Base-by-base conservation (phyloP, 495 filamentous ascomycete species). In the Penicillium longicatenatum region DNA sequence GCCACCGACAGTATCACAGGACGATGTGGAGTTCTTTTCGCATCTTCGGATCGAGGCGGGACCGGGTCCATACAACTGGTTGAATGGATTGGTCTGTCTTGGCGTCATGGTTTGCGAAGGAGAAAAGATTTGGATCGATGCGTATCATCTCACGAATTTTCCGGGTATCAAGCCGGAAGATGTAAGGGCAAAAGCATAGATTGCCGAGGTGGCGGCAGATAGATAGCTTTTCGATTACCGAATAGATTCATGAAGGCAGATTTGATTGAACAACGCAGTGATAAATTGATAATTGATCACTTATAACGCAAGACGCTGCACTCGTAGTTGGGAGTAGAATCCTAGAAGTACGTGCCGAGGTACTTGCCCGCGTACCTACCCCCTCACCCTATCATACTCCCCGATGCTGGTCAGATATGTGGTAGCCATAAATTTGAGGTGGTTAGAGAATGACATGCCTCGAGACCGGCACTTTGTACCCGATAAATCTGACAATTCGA, bases 81-180 rank as follows among this genome's bases (percentile, higher is more conserved):
- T 72, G 48, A 70, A 74, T 59, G 69, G 67, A 20, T 41, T 70
- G 48, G 64, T 74, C 0, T 74, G 69, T 49, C 47, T 72, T 20
- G 69, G 69, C 2, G 69, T 72, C 1, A 74, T 74, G 71, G 65
- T 26, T 22, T 69, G 71, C 37, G 62, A 62, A 37, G 58, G 54
- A 6, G 68, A 70, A 30, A 67, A 63, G 55, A 69, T 74, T 54
- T 57, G 70, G 47, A 70, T 71, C 24, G 70, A 74, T 62, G 69
- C 67, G 30, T 74, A 74, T 45, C 57, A 69, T 55, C 55, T 74
- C 35, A 74, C 69, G 1, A 72, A 74, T 50, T 72, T 70, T 52
- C 63, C 60, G 31, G 71, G 58, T 6, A 24, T 57, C 2, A 61
- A 59, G 60, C 69, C 71, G 43, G 67, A 70, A n/a, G 29, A 65